Conservation (phyloP, 106 monocot genomes). For the Hemerocallis citrina region DNA sequence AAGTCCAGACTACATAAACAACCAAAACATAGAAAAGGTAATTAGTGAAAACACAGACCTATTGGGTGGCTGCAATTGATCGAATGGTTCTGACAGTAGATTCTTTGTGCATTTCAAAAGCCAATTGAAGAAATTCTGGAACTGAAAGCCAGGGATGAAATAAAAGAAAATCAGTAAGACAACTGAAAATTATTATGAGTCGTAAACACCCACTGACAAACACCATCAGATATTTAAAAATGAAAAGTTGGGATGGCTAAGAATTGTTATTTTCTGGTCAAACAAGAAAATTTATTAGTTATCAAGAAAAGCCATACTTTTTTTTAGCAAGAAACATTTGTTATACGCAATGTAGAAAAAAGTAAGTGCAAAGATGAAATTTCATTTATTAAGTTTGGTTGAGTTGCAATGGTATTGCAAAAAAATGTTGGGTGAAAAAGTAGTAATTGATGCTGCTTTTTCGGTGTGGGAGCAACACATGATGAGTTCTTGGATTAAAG, state of each 20-base stretch:
- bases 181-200: not conserved
- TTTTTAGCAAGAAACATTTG: no score
- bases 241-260: not conserved
- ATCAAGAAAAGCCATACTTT: not conserved
- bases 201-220: not conserved
- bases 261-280: not conserved
- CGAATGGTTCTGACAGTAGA: conserved; percentile 59
- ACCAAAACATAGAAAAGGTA: conserved; percentile 4
- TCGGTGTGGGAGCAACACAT: no score
- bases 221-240: not conserved
- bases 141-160: conserved; percentile 33
- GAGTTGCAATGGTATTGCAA: no score
- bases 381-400: no score
- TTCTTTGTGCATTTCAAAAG: conserved; percentile 68
- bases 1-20: not conserved
- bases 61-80: conserved; percentile 57
- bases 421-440: no score
- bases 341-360: no score
- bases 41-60: conserved; percentile 28
- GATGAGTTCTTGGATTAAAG: no score
- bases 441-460: no score
- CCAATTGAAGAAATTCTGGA: conserved; percentile 98
- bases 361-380: no score
- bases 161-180: not conserved
- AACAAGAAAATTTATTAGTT: not conserved